These are phyloP conservation scores for Solanum corneliomulleri DNA, from an alignment of 257 asterid genomes.

Conservation along the genomic window DNA sequence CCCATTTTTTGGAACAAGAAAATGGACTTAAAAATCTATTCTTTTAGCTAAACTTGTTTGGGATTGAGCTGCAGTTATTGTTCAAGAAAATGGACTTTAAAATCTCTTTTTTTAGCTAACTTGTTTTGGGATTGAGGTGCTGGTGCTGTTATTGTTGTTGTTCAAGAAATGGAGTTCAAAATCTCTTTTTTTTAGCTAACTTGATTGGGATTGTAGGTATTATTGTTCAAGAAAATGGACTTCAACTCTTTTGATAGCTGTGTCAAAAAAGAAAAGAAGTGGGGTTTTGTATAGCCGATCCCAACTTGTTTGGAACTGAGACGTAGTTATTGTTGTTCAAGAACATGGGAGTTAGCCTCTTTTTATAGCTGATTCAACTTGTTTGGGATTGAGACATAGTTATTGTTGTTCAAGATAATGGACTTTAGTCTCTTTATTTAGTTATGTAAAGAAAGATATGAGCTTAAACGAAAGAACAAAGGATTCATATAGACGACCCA, in stretches of 20 bases:
- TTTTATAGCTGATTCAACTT: neutral
- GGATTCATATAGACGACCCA: neutral
- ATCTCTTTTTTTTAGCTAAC: neutral
- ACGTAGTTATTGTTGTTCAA: neutral
- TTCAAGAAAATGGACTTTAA: neutral
- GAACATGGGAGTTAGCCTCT: neutral
- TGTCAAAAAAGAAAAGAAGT: neutral
- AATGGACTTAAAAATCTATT: neutral
- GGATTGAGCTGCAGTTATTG: neutral
- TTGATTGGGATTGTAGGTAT: neutral
- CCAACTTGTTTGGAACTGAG: neutral
- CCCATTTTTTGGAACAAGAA: neutral
- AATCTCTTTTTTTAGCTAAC: neutral
- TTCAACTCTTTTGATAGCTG: neutral
- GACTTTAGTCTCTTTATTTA: neutral
- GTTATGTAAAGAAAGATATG: neutral
- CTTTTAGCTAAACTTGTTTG: neutral
- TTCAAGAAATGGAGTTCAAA: neutral
- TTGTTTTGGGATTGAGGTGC: neutral
- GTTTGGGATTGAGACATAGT: neutral
- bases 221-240: neutral
- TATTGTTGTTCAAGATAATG: neutral
- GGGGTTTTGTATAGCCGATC: neutral
- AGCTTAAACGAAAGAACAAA: neutral
- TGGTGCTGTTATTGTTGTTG: neutral